Conservation (phyloP, 164 flowering plant species). For the Magnolia officinalis region DNA sequence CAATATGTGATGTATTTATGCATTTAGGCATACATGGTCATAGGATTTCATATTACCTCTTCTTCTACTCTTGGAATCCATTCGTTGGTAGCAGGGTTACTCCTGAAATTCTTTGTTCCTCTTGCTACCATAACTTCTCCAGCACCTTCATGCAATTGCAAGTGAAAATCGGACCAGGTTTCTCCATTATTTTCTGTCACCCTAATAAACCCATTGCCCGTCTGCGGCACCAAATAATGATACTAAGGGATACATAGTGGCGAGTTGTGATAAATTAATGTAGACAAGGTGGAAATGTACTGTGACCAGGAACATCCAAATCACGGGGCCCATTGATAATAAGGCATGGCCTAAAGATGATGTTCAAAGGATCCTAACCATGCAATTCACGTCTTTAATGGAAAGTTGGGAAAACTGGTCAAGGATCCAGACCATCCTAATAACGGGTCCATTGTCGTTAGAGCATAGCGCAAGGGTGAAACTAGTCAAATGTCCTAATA, state of each 20-base stretch:
- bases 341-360: neutral
- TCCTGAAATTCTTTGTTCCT: slow-evolving; percentile 9
- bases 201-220: slow-evolving; percentile 62
- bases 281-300: neutral
- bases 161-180: slow-evolving; percentile 7
- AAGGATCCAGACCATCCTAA: neutral
- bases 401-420: neutral
- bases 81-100: slow-evolving; percentile 45
- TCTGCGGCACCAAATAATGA: slow-evolving; percentile 25
- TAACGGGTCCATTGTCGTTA: no score
- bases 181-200: slow-evolving; percentile 26
- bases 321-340: neutral
- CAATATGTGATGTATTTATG: neutral
- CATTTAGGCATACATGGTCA: neutral
- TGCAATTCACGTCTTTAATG: neutral
- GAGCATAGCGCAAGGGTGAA: no score
- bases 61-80: slow-evolving; percentile 30
- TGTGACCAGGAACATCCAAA: neutral
- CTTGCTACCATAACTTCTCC: neutral
- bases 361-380: neutral
- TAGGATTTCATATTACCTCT: slow-evolving; percentile 11
- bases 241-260: neutral
- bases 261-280: neutral
- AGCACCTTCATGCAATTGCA: slow-evolving; percentile 5
- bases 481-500: no score